Evolutionary conservation across 2,329 filamentous ascomycete species (phyloP), one percentile per base, ranked within the genome.

Genomic region (Diaporthe vaccinii): DNA sequence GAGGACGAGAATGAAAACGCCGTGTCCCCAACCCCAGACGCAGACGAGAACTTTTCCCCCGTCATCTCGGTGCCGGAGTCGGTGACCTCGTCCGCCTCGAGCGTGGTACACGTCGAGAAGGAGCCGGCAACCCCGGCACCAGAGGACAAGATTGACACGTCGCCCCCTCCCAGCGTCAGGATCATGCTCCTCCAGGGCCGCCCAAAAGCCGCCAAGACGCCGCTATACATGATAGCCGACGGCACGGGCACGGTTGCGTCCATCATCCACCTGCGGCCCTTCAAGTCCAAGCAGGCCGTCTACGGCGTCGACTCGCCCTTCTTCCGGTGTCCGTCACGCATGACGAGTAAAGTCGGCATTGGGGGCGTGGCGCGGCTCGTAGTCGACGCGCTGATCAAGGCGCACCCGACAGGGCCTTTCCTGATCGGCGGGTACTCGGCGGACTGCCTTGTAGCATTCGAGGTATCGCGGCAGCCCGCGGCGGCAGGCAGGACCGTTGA

Each of bases 261-360:
- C 61, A 82, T 79, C 61, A 78, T 80, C 61, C 78, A 81, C 71
- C 78, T 82, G 10, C 80, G 75, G 3, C 65, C 75, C 15, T 78
- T 82, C 46, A 75, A 74, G 51, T 78, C 77, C 22, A 77, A 76
- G 22, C 73, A 73, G 44, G 72, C 79, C 25, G 71, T 82, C 55
- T 81, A 81, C 73, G 80, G 77, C 53, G 77, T 82, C 62, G 81
- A 82, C 73, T 81, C 79, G 28, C 81, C 81, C 2, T 81, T 79
- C 77, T 74, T 80, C 17, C 62, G 76, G 41, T 78, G 76, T 61
- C 80, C 78, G 4, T 69, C 76, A 34, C 70, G 77, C 39, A 67
- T 78, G 57, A 41, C 39, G 1, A 57, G 77, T 58, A 79, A 76
- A 61, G 77, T 75, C 1, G 73, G 80, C 14, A 76, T 76, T 59